These are phyloP conservation scores for Xylariaceae sp. DNA, from an alignment of 2,329 filamentous ascomycete genomes.

Conservation along the genomic window DNA sequence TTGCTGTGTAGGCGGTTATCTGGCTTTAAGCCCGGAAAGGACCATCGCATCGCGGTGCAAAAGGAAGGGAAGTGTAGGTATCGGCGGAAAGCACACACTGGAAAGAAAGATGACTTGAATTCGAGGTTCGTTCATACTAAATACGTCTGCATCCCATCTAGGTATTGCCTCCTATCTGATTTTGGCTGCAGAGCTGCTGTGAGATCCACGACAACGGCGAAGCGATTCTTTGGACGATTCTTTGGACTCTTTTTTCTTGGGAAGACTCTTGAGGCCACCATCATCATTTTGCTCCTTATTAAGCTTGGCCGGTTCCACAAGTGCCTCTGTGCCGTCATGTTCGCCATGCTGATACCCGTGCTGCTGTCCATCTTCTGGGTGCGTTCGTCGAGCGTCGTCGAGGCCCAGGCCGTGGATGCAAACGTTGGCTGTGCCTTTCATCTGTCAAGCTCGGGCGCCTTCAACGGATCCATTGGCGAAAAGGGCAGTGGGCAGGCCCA, in stretches of 20 bases:
- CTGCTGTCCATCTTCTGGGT: conserved; percentile 20
- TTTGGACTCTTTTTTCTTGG: conserved; percentile 11
- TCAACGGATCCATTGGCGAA: conserved; percentile 54
- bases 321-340: conserved; percentile 19
- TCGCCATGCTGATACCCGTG: conserved; percentile 26
- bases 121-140: neutral
- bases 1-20: neutral
- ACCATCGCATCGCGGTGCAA: neutral
- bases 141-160: neutral
- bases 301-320: conserved; percentile 9
- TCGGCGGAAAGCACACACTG: conserved; percentile 4
- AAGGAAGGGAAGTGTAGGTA: neutral
- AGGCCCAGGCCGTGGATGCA: conserved; percentile 37
- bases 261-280: conserved; percentile 8
- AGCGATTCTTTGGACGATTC: conserved; percentile 2
- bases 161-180: neutral
- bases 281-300: conserved; percentile 15
- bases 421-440: conserved; percentile 51
- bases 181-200: conserved; percentile 9
- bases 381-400: conserved; percentile 17
- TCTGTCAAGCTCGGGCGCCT: conserved; percentile 46
- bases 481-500: conserved; percentile 59
- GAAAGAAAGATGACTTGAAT: neutral
- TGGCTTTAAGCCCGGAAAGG: neutral
- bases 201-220: conserved; percentile 1